Conservation (phyloP, 1,284 basidiomycete species). For the Chondrostereum purpureum region DNA sequence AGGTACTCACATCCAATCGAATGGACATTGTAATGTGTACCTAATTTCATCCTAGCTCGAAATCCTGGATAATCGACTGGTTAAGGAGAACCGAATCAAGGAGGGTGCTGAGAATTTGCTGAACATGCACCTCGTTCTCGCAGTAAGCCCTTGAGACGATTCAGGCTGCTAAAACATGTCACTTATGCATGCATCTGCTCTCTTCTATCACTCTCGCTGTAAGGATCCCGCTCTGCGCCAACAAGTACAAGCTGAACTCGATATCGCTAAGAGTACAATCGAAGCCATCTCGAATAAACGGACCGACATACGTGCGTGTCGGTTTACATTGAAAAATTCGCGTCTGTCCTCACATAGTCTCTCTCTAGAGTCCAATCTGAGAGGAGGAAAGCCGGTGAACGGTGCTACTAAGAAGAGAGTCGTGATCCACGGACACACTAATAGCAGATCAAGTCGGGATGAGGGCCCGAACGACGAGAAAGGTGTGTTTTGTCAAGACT, state of each 20-base stretch:
- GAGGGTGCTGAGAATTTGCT: slow-evolving; percentile 84
- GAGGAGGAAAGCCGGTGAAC: slow-evolving; percentile 29
- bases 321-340: slow-evolving; percentile 3
- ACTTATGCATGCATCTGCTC: not conserved
- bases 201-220: slow-evolving; percentile 11
- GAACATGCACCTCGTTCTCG: slow-evolving; percentile 39
- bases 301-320: slow-evolving; percentile 53
- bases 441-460: slow-evolving; percentile 19
- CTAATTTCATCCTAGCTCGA: slow-evolving; percentile 42
- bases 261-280: slow-evolving; percentile 67
- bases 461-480: slow-evolving; percentile 37
- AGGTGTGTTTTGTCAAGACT: slow-evolving; percentile 24
- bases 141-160: slow-evolving; percentile 12
- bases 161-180: no score
- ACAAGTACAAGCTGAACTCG: slow-evolving; percentile 73
- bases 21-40: slow-evolving; percentile 1
- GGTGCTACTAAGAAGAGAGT: slow-evolving; percentile 17
- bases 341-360: not conserved
- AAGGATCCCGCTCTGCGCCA: slow-evolving; percentile 54
- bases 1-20: slow-evolving; percentile 27
- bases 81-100: slow-evolving; percentile 70
- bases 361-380: slow-evolving; percentile 32
- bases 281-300: slow-evolving; percentile 49
- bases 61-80: slow-evolving; percentile 58
- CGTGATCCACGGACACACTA: slow-evolving; percentile 30